Percentiles rank a stretch among this genome's conserved stretches.
These are phyloP conservation scores for Leishmania guyanensis DNA, from an alignment of 208 protist species.

Conservation along the genomic window DNA sequence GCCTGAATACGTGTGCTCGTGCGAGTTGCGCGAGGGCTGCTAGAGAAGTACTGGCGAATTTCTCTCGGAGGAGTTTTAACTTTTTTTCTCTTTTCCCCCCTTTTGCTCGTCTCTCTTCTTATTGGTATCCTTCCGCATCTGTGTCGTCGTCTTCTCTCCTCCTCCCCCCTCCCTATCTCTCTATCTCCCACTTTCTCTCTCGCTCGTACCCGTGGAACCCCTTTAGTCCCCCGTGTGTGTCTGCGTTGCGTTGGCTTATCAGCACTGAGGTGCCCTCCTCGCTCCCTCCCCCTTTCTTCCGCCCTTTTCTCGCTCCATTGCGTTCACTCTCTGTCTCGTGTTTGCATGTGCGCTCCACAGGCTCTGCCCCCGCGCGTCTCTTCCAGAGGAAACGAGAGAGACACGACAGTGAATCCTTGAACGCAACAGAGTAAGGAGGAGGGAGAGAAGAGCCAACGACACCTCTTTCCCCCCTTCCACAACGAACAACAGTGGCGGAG, in stretches of 20 bases:
- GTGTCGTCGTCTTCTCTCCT: neutral
- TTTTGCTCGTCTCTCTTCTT: slow-evolving; percentile 1
- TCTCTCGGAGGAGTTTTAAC: neutral
- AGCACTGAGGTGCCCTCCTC: neutral
- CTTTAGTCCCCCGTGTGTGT: neutral
- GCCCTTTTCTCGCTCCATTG: neutral
- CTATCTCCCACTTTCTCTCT: neutral
- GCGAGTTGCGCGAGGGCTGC: neutral
- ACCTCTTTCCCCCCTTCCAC: neutral
- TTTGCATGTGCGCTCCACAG: neutral
- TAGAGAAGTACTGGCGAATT: neutral
- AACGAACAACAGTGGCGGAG: neutral
- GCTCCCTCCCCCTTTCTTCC: neutral
- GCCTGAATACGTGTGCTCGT: neutral
- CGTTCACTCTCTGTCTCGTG: neutral
- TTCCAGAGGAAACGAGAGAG: neutral
- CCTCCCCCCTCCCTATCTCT: neutral
- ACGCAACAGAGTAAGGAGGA: neutral
- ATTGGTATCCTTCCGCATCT: neutral
- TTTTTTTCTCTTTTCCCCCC: neutral
- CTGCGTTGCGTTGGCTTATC: neutral
- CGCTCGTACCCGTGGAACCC: neutral
- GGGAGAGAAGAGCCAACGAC: neutral
- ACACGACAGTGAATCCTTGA: neutral
- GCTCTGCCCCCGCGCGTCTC: too few species aligned